phyloP scores from a whole-genome alignment of 2,329 filamentous ascomycete species.

The Ophiostoma populinum region DNA sequence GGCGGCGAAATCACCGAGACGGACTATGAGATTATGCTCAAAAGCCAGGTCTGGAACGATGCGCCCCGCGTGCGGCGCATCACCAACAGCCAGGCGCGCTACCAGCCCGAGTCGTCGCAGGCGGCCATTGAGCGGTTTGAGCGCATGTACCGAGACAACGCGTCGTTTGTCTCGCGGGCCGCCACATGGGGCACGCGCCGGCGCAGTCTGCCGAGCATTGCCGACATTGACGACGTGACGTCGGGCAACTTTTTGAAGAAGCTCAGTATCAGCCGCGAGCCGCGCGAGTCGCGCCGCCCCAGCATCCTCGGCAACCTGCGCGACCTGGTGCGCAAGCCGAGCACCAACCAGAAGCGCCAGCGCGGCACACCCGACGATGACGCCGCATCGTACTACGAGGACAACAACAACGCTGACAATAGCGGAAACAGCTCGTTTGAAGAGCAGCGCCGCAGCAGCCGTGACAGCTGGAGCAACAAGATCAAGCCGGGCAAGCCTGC shows the following conservation, averaged over 20 bases:
- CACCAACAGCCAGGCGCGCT: constrained; percentile 15
- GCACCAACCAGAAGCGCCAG: constrained; percentile 28
- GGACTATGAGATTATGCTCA: constrained; percentile 33
- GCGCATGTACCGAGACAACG: constrained; percentile 34
- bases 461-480: constrained; percentile 17
- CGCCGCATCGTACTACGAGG: constrained; percentile 15
- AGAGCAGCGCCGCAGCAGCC: constrained; percentile 13
- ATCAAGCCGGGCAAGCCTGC: constrained; percentile 34
- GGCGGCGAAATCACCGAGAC: constrained; percentile 25
- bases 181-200: constrained; percentile 56
- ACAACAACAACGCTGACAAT: constrained; percentile 11
- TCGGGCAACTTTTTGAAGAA: constrained; percentile 47
- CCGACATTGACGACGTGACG: constrained; percentile 41
- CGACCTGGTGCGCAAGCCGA: constrained; percentile 32
- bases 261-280: constrained; percentile 33
- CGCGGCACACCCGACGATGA: constrained; percentile 24
- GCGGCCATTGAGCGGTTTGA: constrained; percentile 36
- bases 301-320: constrained; percentile 36
- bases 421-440: constrained; percentile 12
- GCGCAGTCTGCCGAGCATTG: constrained; percentile 41
- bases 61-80: constrained; percentile 31
- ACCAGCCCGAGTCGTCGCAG: constrained; percentile 33
- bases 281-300: constrained; percentile 24
- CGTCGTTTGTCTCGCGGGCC: constrained; percentile 41
- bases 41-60: constrained; percentile 31